Percentiles rank a stretch among this genome's conserved stretches.
Evolutionary conservation across 2,329 filamentous ascomycete genomes (phyloP).

Genomic region (Ramichloridium luteum): DNA sequence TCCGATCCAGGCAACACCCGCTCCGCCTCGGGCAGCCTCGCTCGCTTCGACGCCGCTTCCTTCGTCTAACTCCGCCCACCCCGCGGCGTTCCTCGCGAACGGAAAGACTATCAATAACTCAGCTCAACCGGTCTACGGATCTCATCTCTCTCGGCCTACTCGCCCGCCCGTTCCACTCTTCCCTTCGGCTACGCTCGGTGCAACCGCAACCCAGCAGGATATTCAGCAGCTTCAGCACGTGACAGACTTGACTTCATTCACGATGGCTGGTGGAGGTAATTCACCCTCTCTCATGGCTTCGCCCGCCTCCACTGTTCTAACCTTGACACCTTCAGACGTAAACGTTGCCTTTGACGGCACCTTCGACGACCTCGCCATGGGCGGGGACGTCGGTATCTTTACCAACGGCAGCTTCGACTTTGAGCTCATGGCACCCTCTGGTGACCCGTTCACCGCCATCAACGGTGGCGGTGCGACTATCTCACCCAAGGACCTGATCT

Average conservation of each 20-base stretch:
- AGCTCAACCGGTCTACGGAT: slow-evolving; percentile 13
- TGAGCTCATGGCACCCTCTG: slow-evolving; percentile 18
- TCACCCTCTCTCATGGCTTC: slow-evolving; percentile 14
- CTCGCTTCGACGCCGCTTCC: slow-evolving; percentile 41
- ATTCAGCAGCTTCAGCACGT: slow-evolving; percentile 35
- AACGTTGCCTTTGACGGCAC: slow-evolving; percentile 36
- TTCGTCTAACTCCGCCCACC: slow-evolving; percentile 42
- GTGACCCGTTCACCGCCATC: slow-evolving; percentile 32
- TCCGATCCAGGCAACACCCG: slow-evolving; percentile 28
- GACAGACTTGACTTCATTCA: slow-evolving; percentile 22
- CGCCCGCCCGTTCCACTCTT: slow-evolving; percentile 63
- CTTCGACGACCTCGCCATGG: slow-evolving; percentile 30
- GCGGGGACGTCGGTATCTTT: slow-evolving; percentile 19
- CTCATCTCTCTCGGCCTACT: slow-evolving; percentile 12
- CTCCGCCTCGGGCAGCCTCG: slow-evolving; percentile 37
- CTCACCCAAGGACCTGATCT: slow-evolving; percentile 71
- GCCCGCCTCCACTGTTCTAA: slow-evolving; percentile 15
- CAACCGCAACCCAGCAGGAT: slow-evolving; percentile 12
- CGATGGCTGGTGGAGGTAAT: slow-evolving; percentile 48
- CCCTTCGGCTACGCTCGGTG: slow-evolving; percentile 32
- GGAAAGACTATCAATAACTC: slow-evolving; percentile 39
- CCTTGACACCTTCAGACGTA: slow-evolving; percentile 28
- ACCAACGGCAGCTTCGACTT: slow-evolving; percentile 17
- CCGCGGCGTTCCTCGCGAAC: slow-evolving; percentile 51
- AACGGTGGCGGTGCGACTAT: slow-evolving; percentile 47